Percentiles rank a stretch among this genome's conserved stretches.
Evolutionary conservation across 2,329 filamentous ascomycete species (phyloP).

Genomic region (Colletotrichum sp.): DNA sequence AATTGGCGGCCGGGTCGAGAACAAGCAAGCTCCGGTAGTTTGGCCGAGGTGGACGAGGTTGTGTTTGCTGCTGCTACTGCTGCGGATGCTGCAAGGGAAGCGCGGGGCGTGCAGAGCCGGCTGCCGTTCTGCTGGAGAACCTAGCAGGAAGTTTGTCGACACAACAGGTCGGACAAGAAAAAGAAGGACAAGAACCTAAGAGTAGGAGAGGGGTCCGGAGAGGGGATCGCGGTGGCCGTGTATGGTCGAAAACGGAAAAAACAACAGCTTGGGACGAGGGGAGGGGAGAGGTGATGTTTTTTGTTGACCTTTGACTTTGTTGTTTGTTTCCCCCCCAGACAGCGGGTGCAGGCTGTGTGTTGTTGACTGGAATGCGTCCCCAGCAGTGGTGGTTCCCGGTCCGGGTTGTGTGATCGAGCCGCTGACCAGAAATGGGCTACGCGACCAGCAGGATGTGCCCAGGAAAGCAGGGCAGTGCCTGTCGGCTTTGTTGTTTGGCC

Average conservation of each 20-base stretch:
- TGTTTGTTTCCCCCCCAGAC: constrained; percentile 7
- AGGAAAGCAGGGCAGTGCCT: constrained; percentile 11
- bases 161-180: not conserved
- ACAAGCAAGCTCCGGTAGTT: not conserved
- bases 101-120: constrained; percentile 18
- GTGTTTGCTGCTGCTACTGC: not conserved
- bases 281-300: constrained; percentile 11
- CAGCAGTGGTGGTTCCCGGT: constrained; percentile 6
- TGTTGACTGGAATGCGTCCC: constrained; percentile 19
- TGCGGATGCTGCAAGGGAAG: not conserved
- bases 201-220: not conserved
- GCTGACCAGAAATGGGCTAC: constrained; percentile 2
- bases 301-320: constrained; percentile 18
- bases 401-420: not conserved
- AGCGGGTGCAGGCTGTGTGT: constrained; percentile 1
- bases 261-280: not conserved
- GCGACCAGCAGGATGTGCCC: not conserved
- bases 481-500: constrained; percentile 18
- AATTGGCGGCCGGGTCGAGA: not conserved
- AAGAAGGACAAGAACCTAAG: not conserved
- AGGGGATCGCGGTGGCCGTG: not conserved
- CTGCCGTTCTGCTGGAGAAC: constrained; percentile 10
- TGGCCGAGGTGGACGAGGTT: not conserved
- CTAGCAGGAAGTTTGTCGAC: not conserved
- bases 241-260: not conserved